Base-by-base conservation (phyloP, 495 filamentous ascomycete species). In the Xeromyces bisporus region DNA sequence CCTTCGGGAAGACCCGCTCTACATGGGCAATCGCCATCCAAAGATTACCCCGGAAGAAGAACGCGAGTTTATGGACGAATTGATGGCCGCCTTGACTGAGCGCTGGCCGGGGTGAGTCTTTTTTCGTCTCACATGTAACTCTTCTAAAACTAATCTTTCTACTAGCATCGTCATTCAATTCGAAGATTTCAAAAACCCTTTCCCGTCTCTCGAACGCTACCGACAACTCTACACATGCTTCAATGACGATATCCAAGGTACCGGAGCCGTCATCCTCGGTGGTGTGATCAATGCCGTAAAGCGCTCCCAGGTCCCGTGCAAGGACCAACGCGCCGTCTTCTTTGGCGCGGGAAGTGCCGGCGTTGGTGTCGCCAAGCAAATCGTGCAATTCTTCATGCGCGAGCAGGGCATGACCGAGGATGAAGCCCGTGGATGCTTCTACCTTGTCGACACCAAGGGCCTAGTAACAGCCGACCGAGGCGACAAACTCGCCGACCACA, bases 241-340 rank as follows among this genome's bases (percentile, higher is more conserved):
- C 71, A 97, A 97, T 47, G 89, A 97, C 47, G 89, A 97, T 46
- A 87, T 97, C 48, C 89, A 96, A 66, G 89, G 89, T 44, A 97
- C 89, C 43, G 89, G 89, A 37, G 85, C 89, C 38, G 89, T 97
- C 39, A 82, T 96, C 36, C 67, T 96, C 24, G 85, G 71, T 23
- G 89, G 89, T 62, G 81, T 94, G 43, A 93, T 96, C 52, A 87
- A 80, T 47, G 89, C 85, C 25, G 83, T 94, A 27, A 87, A 82
- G 55, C 71, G 75, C n/a, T 81, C 83, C 12, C 77, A 75, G 18
- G 67, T 92, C 23, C 82, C 84, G 21, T 66, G 84, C 39, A 78
- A 85, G 55, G 82, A 93, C 40, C 89, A 97, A 50, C 80, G 76
- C 29, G 77, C 92, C 21, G 84, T 97, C 27, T 97, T 97, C 67